These are phyloP conservation scores for Candida mesenterica DNA, from an alignment of 1,139 yeast species.

Conservation along the genomic window DNA sequence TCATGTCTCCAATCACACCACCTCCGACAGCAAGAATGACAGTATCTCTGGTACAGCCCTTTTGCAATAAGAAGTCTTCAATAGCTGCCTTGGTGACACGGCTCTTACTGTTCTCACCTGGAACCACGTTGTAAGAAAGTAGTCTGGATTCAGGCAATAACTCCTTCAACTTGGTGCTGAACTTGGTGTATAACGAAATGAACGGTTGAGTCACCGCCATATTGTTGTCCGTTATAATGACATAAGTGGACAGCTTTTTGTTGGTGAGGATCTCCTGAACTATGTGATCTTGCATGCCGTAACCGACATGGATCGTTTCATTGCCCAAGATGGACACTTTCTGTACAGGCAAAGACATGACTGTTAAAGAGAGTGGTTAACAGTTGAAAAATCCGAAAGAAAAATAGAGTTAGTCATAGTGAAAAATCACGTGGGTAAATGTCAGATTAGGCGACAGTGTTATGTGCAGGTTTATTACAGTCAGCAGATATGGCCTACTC, in stretches of 20 bases:
- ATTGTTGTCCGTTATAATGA: slow-evolving; percentile 83
- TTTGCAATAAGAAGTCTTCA: slow-evolving; percentile 81
- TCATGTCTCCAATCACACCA: slow-evolving; percentile 99
- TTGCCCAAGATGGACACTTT: slow-evolving; percentile 76
- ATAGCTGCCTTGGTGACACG: slow-evolving; percentile 89
- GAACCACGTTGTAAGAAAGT: slow-evolving; percentile 72
- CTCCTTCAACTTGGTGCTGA: slow-evolving; percentile 30
- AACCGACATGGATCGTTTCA: slow-evolving; percentile 90
- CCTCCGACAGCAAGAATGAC: slow-evolving; percentile 96
- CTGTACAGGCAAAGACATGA: slow-evolving; percentile 41
- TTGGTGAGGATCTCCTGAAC: slow-evolving; percentile 62
- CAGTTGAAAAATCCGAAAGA: too few relatives aligned
- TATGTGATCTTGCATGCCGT: slow-evolving; percentile 73
- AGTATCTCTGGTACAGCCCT: slow-evolving; percentile 96
- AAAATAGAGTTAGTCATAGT: background rate
- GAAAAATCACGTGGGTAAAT: too few relatives aligned
- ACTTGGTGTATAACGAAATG: slow-evolving; percentile 31
- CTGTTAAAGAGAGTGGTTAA: too few relatives aligned
- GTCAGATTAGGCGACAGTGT: too few relatives aligned
- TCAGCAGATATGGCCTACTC: too few relatives aligned
- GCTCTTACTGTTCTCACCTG: slow-evolving; percentile 91
- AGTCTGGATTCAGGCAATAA: slow-evolving; percentile 56
- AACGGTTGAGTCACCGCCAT: slow-evolving; percentile 69
- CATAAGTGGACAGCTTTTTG: slow-evolving; percentile 85
- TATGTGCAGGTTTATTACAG: too few relatives aligned